phyloP scores from a whole-genome alignment of 139 green algal genomes.

The Coelastrella sp. region DNA sequence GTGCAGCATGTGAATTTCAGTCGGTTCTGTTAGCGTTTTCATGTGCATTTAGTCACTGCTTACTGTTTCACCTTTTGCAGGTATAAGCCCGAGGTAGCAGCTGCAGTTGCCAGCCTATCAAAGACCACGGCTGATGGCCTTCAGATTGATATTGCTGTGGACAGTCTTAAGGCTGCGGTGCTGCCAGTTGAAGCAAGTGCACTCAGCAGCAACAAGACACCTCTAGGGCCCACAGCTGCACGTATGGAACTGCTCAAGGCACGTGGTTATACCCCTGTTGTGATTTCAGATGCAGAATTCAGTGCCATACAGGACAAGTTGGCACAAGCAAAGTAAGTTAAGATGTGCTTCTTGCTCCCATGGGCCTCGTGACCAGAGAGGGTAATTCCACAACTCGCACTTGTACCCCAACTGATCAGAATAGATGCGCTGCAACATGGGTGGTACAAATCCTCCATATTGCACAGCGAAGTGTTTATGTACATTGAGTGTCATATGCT shows the following conservation, averaged over 20 bases:
- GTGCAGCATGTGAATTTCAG: too few species aligned
- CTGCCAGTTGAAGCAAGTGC: constrained; percentile 48
- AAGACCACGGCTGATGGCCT: constrained; percentile 54
- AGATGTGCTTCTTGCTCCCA: too few species aligned
- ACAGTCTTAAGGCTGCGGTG: constrained; percentile 54
- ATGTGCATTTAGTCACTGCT: too few species aligned
- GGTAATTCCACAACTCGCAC: too few species aligned
- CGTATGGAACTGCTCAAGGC: constrained; percentile 51
- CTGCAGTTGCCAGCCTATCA: constrained; percentile 43
- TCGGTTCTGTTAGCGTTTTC: too few species aligned
- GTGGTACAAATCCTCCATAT: too few species aligned
- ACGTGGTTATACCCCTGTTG: constrained; percentile 52
- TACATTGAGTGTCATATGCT: too few species aligned
- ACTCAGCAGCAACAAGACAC: constrained; percentile 40
- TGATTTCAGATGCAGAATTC: constrained; percentile 34
- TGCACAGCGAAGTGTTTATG: too few species aligned
- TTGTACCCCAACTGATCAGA: too few species aligned
- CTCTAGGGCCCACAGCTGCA: constrained; percentile 55
- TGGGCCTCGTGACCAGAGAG: too few species aligned
- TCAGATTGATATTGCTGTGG: constrained; percentile 56
- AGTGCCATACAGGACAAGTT: constrained; percentile 18
- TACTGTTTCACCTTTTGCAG: too few species aligned
- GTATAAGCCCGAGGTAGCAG: constrained; percentile 65
- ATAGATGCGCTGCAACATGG: too few species aligned
- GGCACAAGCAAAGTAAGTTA: constrained; percentile 54